A percentile compares a stretch with the other conserved stretches of the same genome.
These are phyloP conservation scores for Nicotiana knightiana DNA, from an alignment of 257 asterid species.

Conservation along the genomic window DNA sequence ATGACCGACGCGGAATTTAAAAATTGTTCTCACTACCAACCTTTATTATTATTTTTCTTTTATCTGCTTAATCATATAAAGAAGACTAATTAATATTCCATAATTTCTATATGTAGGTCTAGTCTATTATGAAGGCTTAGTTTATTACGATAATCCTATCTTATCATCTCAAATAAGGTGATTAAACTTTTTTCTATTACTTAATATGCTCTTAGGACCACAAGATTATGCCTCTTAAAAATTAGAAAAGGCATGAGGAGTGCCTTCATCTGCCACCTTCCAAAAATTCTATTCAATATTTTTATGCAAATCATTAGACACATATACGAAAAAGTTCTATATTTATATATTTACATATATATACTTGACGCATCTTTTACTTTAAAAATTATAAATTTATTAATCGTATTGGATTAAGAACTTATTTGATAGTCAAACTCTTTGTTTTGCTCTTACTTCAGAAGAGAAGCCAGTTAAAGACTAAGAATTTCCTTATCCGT, in stretches of 20 bases:
- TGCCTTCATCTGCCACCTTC: neutral
- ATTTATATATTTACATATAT: neutral
- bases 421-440: neutral
- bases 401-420: neutral
- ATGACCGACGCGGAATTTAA: slow-evolving; percentile 9
- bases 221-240: neutral
- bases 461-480: slow-evolving; percentile 15
- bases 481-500: neutral
- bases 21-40: slow-evolving; percentile 9
- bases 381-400: neutral
- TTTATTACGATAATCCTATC: slow-evolving; percentile 5
- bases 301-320: neutral
- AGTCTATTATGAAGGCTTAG: neutral
- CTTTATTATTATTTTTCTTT: neutral
- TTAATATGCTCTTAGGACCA: neutral
- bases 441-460: slow-evolving; percentile 5
- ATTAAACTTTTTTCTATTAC: neutral
- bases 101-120: neutral
- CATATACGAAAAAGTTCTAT: neutral
- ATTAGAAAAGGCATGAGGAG: slow-evolving; percentile 11
- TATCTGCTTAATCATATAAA: neutral
- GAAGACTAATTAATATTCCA: neutral
- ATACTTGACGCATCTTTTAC: neutral
- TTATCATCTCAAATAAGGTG: neutral
- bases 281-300: neutral